Evolutionary conservation across 1,139 yeast species (phyloP).

Genomic region (Petasospora fabianii): DNA sequence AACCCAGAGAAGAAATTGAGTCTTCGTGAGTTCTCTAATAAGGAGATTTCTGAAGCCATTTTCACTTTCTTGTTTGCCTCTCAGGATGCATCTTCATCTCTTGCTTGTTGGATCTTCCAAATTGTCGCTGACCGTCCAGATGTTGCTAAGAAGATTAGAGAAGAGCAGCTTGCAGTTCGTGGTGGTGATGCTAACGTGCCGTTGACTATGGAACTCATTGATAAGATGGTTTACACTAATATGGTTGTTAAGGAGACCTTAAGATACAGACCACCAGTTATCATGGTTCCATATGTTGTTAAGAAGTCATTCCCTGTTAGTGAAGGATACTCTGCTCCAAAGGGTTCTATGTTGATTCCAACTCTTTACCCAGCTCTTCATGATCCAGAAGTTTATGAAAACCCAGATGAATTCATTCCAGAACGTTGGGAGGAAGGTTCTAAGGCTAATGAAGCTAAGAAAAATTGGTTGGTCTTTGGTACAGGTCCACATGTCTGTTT

Average conservation of each 20-base stretch:
- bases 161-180: slow-evolving; percentile 85
- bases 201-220: slow-evolving; percentile 69
- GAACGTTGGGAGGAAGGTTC: slow-evolving; percentile 88
- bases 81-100: slow-evolving; percentile 97
- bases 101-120: slow-evolving; percentile 98
- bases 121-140: slow-evolving; percentile 94
- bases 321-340: slow-evolving; percentile 84
- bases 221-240: slow-evolving; percentile 80
- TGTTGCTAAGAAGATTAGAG: slow-evolving; percentile 75
- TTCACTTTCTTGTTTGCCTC: slow-evolving; percentile 96
- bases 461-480: slow-evolving; percentile 95
- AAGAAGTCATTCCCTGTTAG: slow-evolving; percentile 83
- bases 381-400: slow-evolving; percentile 92
- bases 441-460: slow-evolving; percentile 57
- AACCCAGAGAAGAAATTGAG: slow-evolving; percentile 45
- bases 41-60: slow-evolving; percentile 91
- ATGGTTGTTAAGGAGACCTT: slow-evolving; percentile 89
- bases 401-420: slow-evolving; percentile 91
- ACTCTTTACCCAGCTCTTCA: slow-evolving; percentile 93
- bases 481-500: slow-evolving; percentile 95
- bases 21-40: slow-evolving; percentile 82
- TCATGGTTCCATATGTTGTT: slow-evolving; percentile 95
- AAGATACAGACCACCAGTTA: slow-evolving; percentile 94
- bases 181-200: slow-evolving; percentile 63
- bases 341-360: slow-evolving; percentile 96